Base-by-base conservation (phyloP, 257 asterid genomes). In the Fraxinus anomala region DNA sequence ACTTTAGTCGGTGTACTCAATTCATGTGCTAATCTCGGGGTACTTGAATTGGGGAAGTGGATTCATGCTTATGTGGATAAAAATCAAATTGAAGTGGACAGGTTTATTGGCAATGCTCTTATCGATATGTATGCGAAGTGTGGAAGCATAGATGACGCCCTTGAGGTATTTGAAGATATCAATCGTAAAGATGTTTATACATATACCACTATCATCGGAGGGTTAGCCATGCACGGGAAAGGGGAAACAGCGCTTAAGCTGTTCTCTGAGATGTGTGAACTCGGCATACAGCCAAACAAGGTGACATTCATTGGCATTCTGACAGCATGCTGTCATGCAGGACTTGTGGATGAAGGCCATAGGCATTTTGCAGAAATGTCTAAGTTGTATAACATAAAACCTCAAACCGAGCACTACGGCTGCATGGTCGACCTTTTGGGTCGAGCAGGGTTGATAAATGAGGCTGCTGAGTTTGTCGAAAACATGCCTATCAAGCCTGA, bases 101-200 rank as follows among this genome's bases (percentile, higher is more conserved):
- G 82, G 10, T 68, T 72, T 33, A 74, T 86, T 17, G 89, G 88
- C 21, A 88, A 84, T 80, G 87, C 89, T 6, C 86, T 88, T 26
- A 81, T 88, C 28, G 89, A 88, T 79, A 82, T 84, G 88, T 88
- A 88, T 44, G 80, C 87, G 1, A 88, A 88, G 75, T 84, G 91
- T 79, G 88, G 89, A 49, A 80, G 76, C 83, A 59, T 83, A 68
- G 66, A 19, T 9, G 71, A 56, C 11, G 84, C 83, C 23, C 59
- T 78, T 14, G 70, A 76, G 19, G 77, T 85, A 51, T 85, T 82
- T 74, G 56, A 77, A 42, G 30, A 51, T 47, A 81, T 82, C 83
- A 69, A 72, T 21, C 24, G 26, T 33, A 85, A 74, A 79, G 89
- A 85, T 73, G 79, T 83, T 11, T 85, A 77, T 47, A 68, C 89